These are phyloP conservation scores for Abrus pulchellus DNA, from an alignment of 306 rosid species.

Conservation along the genomic window DNA sequence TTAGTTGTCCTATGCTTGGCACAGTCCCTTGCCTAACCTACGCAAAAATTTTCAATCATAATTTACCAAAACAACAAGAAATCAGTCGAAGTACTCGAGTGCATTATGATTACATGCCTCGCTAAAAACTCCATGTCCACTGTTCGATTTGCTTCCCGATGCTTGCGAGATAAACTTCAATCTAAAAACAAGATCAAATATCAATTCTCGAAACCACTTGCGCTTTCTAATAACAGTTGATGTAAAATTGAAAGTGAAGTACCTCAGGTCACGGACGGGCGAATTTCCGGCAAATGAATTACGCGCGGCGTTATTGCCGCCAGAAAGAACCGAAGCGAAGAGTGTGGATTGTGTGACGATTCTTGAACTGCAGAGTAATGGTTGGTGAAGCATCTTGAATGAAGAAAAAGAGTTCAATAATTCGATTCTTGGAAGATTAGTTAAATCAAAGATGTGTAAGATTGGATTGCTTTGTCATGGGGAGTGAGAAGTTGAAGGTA, in stretches of 20 bases:
- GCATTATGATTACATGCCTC: slow-evolving; percentile 61
- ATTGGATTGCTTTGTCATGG: background rate
- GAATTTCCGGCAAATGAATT: slow-evolving; percentile 49
- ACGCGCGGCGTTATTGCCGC: slow-evolving; percentile 26
- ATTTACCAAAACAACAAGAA: slow-evolving; percentile 33
- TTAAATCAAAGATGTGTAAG: background rate
- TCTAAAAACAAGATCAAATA: slow-evolving; percentile 51
- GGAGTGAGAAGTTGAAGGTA: background rate
- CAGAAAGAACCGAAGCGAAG: slow-evolving; percentile 44
- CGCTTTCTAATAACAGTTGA: background rate
- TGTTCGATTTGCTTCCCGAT: slow-evolving; percentile 54
- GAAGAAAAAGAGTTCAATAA: background rate
- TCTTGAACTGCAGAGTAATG: slow-evolving; percentile 58
- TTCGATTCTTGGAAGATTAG: background rate
- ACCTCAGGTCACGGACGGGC: slow-evolving; percentile 57
- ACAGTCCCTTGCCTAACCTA: slow-evolving; percentile 69
- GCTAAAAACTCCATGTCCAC: slow-evolving; percentile 48
- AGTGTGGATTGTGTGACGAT: slow-evolving; percentile 52
- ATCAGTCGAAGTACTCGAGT: slow-evolving; percentile 8
- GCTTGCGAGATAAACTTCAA: slow-evolving; percentile 62
- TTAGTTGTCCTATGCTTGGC: slow-evolving; percentile 50
- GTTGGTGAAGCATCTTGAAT: slow-evolving; percentile 65
- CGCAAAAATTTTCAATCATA: slow-evolving; percentile 62
- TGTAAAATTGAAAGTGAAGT: slow-evolving; percentile 36
- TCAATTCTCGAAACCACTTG: slow-evolving; percentile 23